Evolutionary conservation across 257 asterid genomes (phyloP).

Genomic region (Lithospermum erythrorhizon): DNA sequence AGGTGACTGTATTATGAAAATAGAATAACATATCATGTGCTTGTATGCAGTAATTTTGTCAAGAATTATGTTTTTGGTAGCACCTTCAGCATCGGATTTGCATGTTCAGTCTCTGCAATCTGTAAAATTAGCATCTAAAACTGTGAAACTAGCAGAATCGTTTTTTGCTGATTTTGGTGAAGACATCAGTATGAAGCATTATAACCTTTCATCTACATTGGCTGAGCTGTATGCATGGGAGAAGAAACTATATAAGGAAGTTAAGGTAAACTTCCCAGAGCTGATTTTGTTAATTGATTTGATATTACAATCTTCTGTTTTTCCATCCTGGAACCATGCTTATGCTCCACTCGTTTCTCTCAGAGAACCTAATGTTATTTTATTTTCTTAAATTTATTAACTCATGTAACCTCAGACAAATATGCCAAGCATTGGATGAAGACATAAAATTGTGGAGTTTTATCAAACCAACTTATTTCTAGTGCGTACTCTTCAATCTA

Average conservation of each 20-base stretch:
- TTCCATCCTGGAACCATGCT: background rate
- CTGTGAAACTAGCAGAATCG: conserved; percentile 58
- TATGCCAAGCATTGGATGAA: background rate
- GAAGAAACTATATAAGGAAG: conserved; percentile 80
- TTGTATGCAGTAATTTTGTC: conserved; percentile 48
- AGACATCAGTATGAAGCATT: conserved; percentile 33
- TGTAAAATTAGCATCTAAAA: conserved; percentile 47
- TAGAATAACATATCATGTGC: conserved; percentile 6
- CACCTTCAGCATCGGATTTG: conserved; percentile 43
- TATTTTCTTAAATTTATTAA: no score
- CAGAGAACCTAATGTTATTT: no score
- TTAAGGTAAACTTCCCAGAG: conserved; percentile 50
- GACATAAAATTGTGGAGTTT: background rate
- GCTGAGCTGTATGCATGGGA: conserved; percentile 86
- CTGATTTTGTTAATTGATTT: conserved; percentile 8
- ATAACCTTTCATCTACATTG: conserved; percentile 63
- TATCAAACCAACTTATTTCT: background rate
- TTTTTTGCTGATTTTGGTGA: conserved; percentile 59
- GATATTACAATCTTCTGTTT: background rate
- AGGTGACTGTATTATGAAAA: background rate
- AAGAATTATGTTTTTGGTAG: conserved; percentile 38
- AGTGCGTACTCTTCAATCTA: background rate
- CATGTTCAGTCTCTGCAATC: conserved; percentile 45
- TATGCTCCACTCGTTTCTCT: background rate
- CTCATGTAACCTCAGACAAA: no score